Evolutionary conservation across 441 rosid species (phyloP), one percentile per base, ranked within the genome.

Genomic region (Hura crepitans): DNA sequence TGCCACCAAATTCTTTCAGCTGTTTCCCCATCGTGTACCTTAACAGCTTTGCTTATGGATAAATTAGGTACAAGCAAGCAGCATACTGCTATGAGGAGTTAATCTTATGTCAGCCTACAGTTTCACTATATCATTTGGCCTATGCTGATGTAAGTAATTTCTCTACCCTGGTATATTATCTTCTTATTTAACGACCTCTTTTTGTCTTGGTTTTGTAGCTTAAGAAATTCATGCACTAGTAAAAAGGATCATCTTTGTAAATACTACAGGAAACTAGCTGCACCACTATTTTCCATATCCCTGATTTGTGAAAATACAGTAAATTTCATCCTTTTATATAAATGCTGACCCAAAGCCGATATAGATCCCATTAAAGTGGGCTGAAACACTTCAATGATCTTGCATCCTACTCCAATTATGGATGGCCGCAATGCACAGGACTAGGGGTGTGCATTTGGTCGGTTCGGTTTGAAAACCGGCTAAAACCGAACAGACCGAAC

Each of bases 71-170:
- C 84, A 95, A 90, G 81, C 99, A 95, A 84, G 97, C 99, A 37
- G 96, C 91, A 20, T 95, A 92, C 80, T 95, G 99, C 87, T 92
- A 90, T 66, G 99, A 95, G 81, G 99, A 95, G 82, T 87, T 95
- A 70, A 85, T 95, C 68, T 57, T 95, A 74, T 79, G 88, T 53
- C 96, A 89, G 72, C 98, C 97, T 27, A 91, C 88, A 6, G 85
- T 86, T 74, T 91, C 98, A 0, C 74, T 95, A 46, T 82, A 89
- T 82, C 99, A 91, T 80, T 75, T 92, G 65, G 82, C 92, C 65
- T 92, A 91, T 82, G 99, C 98, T 62, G 98, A 92, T 81, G 99
- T 95, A 76, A 83, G 92, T 54, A 33, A 17, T 66, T 77, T 55
- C 23, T 57, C 56, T 46, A 6, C 27, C 69, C 27, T 2, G 22